Base-by-base conservation (phyloP, 1,139 yeast species). In the Blastobotrys apis region DNA sequence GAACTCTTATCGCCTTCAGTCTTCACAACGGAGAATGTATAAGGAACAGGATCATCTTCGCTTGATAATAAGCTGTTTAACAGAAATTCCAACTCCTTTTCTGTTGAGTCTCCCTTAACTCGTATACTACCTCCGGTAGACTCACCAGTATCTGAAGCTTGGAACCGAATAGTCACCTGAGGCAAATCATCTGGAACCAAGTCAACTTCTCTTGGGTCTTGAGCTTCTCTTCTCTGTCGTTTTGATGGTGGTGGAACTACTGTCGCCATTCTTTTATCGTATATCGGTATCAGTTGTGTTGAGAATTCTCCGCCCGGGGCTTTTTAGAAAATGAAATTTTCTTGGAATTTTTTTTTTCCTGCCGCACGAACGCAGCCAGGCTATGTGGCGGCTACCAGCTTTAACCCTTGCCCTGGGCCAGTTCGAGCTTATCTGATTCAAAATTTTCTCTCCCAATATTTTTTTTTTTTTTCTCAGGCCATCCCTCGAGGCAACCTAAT, bases 61-160 rank as follows among this genome's bases (percentile, higher is more conserved):
- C 43, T 77, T 17, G 29, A 29, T 76, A 17, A 79, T 17, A 58
- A 51, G 41, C 52, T 81, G 51, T 90, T 92, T 55, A 92, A 71
- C 46, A 92, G 74, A 62, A 87, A 83, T 66, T 92, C 97, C 49
- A 92, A 74, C 65, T 92, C 97, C 54, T 81, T 78, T 56, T 86
- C 95, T 4, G 84, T 78, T 47, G 88, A 81, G 23, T 78, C 83
- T 17, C 96, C 97, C 4, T 98, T 98, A 5, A 92, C 95, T 64
- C 97, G 75, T 43, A 90, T 71, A 27, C 88, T 81, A 8, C 94
- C 88, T 12, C 97, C 96, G 20, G 84, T 74, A 4, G 79, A 67
- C 54, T 85, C 95, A 39, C 97, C 97, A n/a, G 95, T 81, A 59
- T 90, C 98, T 10, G 95, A 80, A 1, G 97, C 96, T 63, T 87